These are phyloP conservation scores for Cornus kousa DNA, from an alignment of 148 eudicot species.

Conservation along the genomic window DNA sequence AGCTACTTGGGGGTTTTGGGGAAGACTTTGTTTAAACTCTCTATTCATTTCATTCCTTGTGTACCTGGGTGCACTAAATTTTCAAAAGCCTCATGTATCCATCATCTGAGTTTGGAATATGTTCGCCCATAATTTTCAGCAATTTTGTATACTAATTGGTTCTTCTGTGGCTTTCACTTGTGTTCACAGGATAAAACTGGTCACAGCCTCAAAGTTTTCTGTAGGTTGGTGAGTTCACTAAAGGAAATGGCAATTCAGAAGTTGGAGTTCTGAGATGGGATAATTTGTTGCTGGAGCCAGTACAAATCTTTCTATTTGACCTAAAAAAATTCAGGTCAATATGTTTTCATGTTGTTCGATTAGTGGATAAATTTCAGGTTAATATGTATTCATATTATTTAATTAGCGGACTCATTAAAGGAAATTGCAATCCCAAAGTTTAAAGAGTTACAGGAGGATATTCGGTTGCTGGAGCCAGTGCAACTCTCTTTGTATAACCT, in stretches of 20 bases:
- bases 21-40: neutral
- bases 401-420: neutral
- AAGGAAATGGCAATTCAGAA: slow-evolving; percentile 66
- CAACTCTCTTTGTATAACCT: no score
- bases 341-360: no score
- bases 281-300: neutral
- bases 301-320: neutral
- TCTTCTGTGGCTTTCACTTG: slow-evolving; percentile 5
- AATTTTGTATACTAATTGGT: neutral
- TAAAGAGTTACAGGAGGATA: no score
- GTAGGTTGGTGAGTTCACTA: slow-evolving; percentile 67
- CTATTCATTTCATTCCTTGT: no score
- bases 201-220: slow-evolving; percentile 71
- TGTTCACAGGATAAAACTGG: slow-evolving; percentile 78
- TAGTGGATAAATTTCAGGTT: neutral
- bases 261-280: slow-evolving; percentile 24
- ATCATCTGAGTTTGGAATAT: neutral
- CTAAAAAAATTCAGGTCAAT: neutral
- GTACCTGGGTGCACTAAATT: no score
- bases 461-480: no score
- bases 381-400: no score
- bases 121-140: neutral
- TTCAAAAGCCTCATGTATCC: no score
- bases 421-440: no score
- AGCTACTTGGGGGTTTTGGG: neutral